phyloP scores from a whole-genome alignment of 495 filamentous ascomycete species.

The Neurospora pannonica region DNA sequence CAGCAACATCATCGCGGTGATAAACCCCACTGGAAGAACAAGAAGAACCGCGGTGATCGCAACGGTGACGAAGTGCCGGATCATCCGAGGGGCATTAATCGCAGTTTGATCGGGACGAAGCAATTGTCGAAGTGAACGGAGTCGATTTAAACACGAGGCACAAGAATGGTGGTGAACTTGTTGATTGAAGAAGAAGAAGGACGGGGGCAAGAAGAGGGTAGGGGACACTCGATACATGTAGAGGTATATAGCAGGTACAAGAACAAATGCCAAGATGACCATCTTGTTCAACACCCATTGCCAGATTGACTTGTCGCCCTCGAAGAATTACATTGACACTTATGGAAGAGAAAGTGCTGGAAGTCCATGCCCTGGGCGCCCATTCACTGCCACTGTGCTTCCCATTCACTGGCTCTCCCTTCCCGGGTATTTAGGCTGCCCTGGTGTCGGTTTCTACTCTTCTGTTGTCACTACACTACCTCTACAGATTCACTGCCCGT shows the following conservation, averaged over 20 bases:
- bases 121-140: background rate
- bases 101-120: background rate
- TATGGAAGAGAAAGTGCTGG: background rate
- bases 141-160: background rate
- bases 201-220: background rate
- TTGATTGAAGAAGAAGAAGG: background rate
- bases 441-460: rapidly evolving
- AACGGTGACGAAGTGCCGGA: background rate
- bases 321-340: background rate
- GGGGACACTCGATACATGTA: background rate
- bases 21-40: background rate
- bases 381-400: background rate
- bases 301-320: background rate
- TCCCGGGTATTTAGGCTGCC: background rate
- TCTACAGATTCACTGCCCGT: too few relatives aligned
- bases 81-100: background rate
- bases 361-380: background rate
- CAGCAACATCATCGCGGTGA: background rate
- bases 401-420: background rate
- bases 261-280: background rate
- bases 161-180: background rate
- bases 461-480: too few relatives aligned
- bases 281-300: background rate
- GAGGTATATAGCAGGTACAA: background rate
- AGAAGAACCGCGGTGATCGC: background rate